Percentiles rank a stretch among this genome's conserved stretches.
These are phyloP conservation scores for Thelephora aurantiotincta DNA, from an alignment of 768 basidiomycete genomes.

Conservation along the genomic window DNA sequence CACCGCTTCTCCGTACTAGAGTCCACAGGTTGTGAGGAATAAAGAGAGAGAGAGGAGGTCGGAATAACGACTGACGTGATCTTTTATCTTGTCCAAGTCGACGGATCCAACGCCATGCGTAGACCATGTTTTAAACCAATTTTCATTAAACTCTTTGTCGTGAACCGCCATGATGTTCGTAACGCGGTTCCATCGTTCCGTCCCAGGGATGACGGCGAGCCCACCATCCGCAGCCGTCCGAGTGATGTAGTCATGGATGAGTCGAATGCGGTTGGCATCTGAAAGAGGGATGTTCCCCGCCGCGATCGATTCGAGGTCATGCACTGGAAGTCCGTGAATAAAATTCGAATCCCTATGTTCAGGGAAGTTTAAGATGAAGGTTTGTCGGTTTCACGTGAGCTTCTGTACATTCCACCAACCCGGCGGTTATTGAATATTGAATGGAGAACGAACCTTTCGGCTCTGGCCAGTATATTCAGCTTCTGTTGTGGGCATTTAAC, in stretches of 20 bases:
- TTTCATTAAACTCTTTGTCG: constrained; percentile 65
- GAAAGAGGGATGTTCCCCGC: constrained; percentile 35
- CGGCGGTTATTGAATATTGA: not conserved
- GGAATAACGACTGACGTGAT: constrained; percentile 36
- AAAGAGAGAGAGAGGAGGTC: not conserved
- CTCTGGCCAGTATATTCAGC: constrained; percentile 48
- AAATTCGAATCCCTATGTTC: constrained; percentile 55
- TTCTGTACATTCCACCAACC: not conserved
- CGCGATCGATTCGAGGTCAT: constrained; percentile 25
- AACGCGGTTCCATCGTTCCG: constrained; percentile 65
- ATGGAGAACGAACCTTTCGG: constrained; percentile 38
- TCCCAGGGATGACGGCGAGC: constrained; percentile 64
- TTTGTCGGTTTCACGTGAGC: not conserved
- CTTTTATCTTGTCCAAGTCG: constrained; percentile 54
- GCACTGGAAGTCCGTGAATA: constrained; percentile 55
- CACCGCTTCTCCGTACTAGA: constrained; percentile 64
- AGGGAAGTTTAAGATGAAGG: not conserved
- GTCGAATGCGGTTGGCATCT: constrained; percentile 69
- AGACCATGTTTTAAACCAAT: constrained; percentile 71
- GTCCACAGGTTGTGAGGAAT: constrained; percentile 6
- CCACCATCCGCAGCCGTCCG: constrained; percentile 66
- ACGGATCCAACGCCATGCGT: constrained; percentile 45
- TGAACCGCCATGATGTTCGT: constrained; percentile 77
- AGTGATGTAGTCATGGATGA: constrained; percentile 60
- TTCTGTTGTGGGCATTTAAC: constrained; percentile 52